A percentile compares a stretch with the other conserved stretches of the same genome.
These are phyloP conservation scores for Coniochaeta prunicola DNA, from an alignment of 2,329 filamentous ascomycete genomes.

Conservation along the genomic window DNA sequence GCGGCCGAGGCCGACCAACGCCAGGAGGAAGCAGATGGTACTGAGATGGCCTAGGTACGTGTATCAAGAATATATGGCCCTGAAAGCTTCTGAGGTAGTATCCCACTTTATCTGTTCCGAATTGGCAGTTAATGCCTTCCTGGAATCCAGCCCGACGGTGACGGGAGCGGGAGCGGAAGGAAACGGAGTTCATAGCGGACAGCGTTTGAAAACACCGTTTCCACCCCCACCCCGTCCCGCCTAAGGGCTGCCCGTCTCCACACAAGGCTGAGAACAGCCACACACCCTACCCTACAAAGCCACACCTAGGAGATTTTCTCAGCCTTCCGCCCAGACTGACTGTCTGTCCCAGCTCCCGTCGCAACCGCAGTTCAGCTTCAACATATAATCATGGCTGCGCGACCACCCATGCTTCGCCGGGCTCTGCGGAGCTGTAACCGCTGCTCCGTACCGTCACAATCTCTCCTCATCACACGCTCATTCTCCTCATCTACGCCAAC, in stretches of 20 bases:
- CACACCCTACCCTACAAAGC: neutral
- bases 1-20: constrained; percentile 12
- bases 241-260: neutral
- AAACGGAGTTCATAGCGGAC: neutral
- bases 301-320: neutral
- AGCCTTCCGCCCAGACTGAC: constrained; percentile 4
- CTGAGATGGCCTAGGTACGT: neutral
- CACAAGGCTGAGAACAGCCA: constrained; percentile 3
- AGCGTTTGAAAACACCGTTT: neutral
- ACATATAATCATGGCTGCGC: constrained; percentile 2
- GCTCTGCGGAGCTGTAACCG: constrained; percentile 1
- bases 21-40: constrained; percentile 11
- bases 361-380: neutral
- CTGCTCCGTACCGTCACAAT: neutral
- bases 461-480: neutral
- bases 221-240: neutral
- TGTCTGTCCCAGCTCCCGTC: neutral
- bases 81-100: too few species aligned
- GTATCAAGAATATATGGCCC: too few species aligned
- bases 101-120: too few species aligned
- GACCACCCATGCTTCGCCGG: neutral
- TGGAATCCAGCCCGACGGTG: too few species aligned
- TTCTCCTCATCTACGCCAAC: neutral
- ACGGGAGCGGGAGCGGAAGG: neutral
- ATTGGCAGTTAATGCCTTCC: too few species aligned